Percentiles rank a stretch among this genome's conserved stretches.
phyloP scores from a whole-genome alignment of 768 basidiomycete genomes.

The Mycena floridula region DNA sequence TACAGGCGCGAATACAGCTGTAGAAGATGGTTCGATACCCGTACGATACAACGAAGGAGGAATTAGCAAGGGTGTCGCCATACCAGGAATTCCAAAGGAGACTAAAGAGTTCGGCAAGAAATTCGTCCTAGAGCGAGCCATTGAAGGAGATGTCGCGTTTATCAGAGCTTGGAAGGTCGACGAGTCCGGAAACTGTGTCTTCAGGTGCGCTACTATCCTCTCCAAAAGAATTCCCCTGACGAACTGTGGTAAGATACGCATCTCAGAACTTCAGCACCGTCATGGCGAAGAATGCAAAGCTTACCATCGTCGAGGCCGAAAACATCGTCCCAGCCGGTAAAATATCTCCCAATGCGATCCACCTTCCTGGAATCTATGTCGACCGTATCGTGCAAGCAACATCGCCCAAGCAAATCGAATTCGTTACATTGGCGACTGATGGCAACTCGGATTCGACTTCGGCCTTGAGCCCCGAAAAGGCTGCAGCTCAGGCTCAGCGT shows the following conservation, averaged over 20 bases:
- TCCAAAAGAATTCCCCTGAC: too few species aligned
- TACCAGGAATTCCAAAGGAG: conserved; percentile 75
- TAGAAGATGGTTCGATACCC: conserved; percentile 76
- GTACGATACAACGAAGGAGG: conserved; percentile 75
- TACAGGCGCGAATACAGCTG: conserved; percentile 80
- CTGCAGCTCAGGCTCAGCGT: conserved; percentile 45
- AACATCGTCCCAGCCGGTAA: conserved; percentile 81
- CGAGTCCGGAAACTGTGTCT: conserved; percentile 85
- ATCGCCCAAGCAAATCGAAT: conserved; percentile 72
- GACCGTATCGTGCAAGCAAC: conserved; percentile 83
- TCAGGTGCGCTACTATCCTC: conserved; percentile 47
- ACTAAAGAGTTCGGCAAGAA: conserved; percentile 70
- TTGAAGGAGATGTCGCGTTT: conserved; percentile 79
- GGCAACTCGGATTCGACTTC: conserved; percentile 4
- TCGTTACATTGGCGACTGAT: conserved; percentile 56
- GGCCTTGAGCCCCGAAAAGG: conserved; percentile 41
- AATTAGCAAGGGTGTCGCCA: conserved; percentile 59
- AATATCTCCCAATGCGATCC: conserved; percentile 76
- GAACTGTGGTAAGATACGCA: conserved; percentile 70
- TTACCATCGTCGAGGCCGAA: conserved; percentile 91
- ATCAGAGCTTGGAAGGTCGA: conserved; percentile 91
- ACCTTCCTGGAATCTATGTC: conserved; percentile 81
- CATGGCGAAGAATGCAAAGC: conserved; percentile 85
- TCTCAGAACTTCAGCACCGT: conserved; percentile 82
- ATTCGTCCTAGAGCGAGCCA: conserved; percentile 77